phyloP scores from a whole-genome alignment of 73 alveolate genomes.

The Tetrahymena elliotti region DNA sequence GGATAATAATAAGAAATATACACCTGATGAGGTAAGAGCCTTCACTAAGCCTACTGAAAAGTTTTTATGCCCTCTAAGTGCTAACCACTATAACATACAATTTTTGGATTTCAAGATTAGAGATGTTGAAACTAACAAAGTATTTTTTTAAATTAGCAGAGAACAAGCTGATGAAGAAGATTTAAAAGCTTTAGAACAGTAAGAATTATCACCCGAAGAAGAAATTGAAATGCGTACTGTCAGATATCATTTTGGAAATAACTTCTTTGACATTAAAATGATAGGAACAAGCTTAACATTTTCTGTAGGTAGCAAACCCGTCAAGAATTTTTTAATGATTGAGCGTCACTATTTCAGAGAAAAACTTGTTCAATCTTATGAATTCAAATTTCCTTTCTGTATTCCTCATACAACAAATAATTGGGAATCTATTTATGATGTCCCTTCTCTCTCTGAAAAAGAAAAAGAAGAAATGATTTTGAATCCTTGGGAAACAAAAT shows the following conservation, averaged over 20 bases:
- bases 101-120: constrained; percentile 60
- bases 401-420: constrained; percentile 92
- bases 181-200: constrained; percentile 1
- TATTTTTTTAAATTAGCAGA: constrained; percentile 58
- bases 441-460: constrained; percentile 58
- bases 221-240: constrained; percentile 72
- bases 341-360: constrained; percentile 93
- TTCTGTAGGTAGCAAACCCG: constrained; percentile 66
- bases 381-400: constrained; percentile 85
- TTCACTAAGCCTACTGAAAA: background rate
- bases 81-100: constrained; percentile 56
- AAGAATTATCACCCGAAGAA: constrained; percentile 34
- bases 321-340: constrained; percentile 78
- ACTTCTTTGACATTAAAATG: constrained; percentile 68
- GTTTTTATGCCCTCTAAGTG: constrained; percentile 64
- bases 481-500: constrained; percentile 88
- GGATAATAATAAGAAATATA: background rate
- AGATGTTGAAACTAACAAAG: constrained; percentile 64
- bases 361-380: constrained; percentile 62
- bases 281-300: constrained; percentile 74
- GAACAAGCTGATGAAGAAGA: constrained; percentile 48
- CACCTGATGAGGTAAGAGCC: background rate
- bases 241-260: constrained; percentile 85
- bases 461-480: constrained; percentile 72
- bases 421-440: constrained; percentile 90